These are phyloP conservation scores for Globisporangium recalcitrans DNA, from an alignment of 352 stramenopile species.

Conservation along the genomic window DNA sequence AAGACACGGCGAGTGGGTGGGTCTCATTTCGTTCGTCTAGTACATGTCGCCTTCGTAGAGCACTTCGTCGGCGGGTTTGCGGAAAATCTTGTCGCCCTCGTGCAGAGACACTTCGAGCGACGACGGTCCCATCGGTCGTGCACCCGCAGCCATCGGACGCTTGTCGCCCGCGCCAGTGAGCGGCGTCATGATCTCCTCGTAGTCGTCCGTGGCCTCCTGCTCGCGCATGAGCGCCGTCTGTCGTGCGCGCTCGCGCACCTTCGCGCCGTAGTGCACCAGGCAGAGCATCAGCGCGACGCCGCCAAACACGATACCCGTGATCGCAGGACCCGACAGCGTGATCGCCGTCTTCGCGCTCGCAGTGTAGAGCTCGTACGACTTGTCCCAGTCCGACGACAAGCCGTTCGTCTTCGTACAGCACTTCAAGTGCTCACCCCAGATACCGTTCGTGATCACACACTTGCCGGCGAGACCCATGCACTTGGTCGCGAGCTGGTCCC, in stretches of 20 bases:
- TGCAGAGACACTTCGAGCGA: slow-evolving; percentile 79
- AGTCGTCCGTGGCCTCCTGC: slow-evolving; percentile 85
- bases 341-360: slow-evolving; percentile 41
- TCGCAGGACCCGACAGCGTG: slow-evolving; percentile 57
- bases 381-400: slow-evolving; percentile 66
- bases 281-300: slow-evolving; percentile 78
- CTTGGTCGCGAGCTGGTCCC: slow-evolving; percentile 79
- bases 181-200: slow-evolving; percentile 89
- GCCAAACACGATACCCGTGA: slow-evolving; percentile 78
- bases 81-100: slow-evolving; percentile 87
- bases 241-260: slow-evolving; percentile 70
- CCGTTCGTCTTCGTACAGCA: slow-evolving; percentile 63
- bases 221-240: slow-evolving; percentile 86
- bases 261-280: slow-evolving; percentile 78
- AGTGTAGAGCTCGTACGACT: slow-evolving; percentile 64
- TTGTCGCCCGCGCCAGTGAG: slow-evolving; percentile 66
- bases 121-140: slow-evolving; percentile 57
- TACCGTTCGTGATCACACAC: slow-evolving; percentile 80
- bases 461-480: slow-evolving; percentile 69
- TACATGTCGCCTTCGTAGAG: slow-evolving; percentile 89
- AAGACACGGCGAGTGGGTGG: background rate
- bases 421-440: slow-evolving; percentile 80
- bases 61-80: slow-evolving; percentile 76
- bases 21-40: slow-evolving; percentile 26
- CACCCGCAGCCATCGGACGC: slow-evolving; percentile 40